phyloP scores from a whole-genome alignment of 495 filamentous ascomycete genomes.

The Penicillium macrosclerotiorum region DNA sequence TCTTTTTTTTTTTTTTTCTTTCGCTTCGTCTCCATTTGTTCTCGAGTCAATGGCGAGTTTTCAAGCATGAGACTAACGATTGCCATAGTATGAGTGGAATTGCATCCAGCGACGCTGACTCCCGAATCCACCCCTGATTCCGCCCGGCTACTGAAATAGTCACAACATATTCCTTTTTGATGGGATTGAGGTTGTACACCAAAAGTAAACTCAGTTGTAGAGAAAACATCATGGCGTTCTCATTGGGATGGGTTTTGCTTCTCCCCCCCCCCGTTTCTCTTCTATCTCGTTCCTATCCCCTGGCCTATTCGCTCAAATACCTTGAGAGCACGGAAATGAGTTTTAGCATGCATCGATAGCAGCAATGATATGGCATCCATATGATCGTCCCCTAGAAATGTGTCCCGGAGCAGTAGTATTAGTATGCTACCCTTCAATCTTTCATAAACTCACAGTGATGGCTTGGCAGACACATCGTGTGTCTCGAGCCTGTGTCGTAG shows the following conservation, averaged over 20 bases:
- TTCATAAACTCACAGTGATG: too few relatives aligned
- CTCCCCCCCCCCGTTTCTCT: neutral
- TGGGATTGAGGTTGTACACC: too few relatives aligned
- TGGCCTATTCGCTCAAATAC: neutral
- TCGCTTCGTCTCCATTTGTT: too few relatives aligned
- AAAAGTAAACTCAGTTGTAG: conserved; percentile 4
- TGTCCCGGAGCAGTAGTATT: too few relatives aligned
- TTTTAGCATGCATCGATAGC: conserved; percentile 7
- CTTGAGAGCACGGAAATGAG: neutral
- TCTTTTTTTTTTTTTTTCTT: too few relatives aligned
- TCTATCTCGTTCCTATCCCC: neutral
- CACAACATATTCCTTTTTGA: neutral
- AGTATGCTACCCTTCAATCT: too few relatives aligned
- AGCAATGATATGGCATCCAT: conserved; percentile 1
- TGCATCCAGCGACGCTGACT: conserved; percentile 61
- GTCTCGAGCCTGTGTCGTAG: too few relatives aligned
- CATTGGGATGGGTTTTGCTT: neutral
- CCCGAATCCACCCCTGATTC: conserved; percentile 3
- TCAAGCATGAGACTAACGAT: neutral
- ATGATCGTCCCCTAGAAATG: too few relatives aligned
- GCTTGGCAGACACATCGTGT: too few relatives aligned
- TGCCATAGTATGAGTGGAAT: conserved; percentile 78
- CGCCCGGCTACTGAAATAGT: conserved; percentile 6
- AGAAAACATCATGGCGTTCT: conserved; percentile 4
- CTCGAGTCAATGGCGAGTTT: neutral